phyloP scores from a whole-genome alignment of 441 rosid species.

The Corymbia calophylla region DNA sequence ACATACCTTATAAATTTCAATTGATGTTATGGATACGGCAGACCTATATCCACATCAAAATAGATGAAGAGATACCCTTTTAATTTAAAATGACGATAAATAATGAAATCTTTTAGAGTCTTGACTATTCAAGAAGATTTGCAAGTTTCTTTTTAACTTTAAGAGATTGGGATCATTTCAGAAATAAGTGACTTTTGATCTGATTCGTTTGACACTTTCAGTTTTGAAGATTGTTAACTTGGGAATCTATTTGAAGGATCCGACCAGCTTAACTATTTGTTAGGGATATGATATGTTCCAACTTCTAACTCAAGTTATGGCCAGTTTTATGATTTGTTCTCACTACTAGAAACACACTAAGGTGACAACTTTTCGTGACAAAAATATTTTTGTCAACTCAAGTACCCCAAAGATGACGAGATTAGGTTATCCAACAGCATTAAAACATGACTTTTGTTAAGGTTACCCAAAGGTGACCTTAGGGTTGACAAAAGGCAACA shows the following conservation, averaged over 20 bases:
- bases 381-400: fast-evolving
- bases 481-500: too few relatives aligned
- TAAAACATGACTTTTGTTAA: too few relatives aligned
- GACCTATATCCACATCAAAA: background rate
- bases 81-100: too few relatives aligned
- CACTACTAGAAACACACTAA: fast-evolving
- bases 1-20: background rate
- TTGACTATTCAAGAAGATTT: background rate
- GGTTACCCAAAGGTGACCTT: too few relatives aligned
- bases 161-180: too few relatives aligned
- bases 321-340: too few relatives aligned
- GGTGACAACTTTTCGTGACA: background rate
- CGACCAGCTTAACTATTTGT: background rate
- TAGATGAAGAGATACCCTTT: background rate
- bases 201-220: background rate
- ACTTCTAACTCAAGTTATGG: too few relatives aligned
- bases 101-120: fast-evolving
- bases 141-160: fast-evolving
- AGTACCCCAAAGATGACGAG: fast-evolving
- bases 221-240: background rate
- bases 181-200: background rate
- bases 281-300: too few relatives aligned
- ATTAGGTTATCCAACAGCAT: too few relatives aligned
- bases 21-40: fast-evolving
- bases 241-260: background rate